Conservation (phyloP, 208 protist species). For the Phytomonas serpens region DNA sequence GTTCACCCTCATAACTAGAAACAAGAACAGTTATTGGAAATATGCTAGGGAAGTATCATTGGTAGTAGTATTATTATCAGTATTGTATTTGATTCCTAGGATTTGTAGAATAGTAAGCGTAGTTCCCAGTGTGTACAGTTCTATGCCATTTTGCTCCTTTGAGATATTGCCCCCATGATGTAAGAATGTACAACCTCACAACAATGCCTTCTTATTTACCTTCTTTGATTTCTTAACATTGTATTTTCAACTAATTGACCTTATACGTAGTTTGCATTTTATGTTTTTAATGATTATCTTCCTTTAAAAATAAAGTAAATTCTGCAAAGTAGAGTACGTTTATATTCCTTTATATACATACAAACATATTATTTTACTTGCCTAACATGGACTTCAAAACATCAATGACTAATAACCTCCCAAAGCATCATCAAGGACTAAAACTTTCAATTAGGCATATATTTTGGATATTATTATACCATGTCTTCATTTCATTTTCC, state of each 20-base stretch:
- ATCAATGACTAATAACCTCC: neutral
- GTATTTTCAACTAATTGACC: no score
- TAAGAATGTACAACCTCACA: no score
- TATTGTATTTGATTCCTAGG: neutral
- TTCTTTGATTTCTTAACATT: no score
- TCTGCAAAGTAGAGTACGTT: no score
- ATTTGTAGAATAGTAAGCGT: neutral
- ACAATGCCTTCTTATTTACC: no score
- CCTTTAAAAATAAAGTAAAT: no score
- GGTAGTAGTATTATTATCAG: neutral
- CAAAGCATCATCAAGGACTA: neutral
- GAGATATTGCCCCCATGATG: neutral
- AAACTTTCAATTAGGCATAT: neutral
- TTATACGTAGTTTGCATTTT: no score
- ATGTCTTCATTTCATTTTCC: conserved; percentile 36
- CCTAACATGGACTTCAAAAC: neutral
- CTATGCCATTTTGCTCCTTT: neutral
- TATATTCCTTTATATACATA: no score
- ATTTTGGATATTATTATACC: conserved; percentile 29
- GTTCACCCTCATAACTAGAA: conserved; percentile 38
- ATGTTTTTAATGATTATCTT: no score
- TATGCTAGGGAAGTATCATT: neutral
- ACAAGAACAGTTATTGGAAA: neutral
- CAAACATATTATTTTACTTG: no score
- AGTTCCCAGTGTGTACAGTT: neutral